phyloP scores from a whole-genome alignment of 306 rosid genomes.

The Quercus alba region DNA sequence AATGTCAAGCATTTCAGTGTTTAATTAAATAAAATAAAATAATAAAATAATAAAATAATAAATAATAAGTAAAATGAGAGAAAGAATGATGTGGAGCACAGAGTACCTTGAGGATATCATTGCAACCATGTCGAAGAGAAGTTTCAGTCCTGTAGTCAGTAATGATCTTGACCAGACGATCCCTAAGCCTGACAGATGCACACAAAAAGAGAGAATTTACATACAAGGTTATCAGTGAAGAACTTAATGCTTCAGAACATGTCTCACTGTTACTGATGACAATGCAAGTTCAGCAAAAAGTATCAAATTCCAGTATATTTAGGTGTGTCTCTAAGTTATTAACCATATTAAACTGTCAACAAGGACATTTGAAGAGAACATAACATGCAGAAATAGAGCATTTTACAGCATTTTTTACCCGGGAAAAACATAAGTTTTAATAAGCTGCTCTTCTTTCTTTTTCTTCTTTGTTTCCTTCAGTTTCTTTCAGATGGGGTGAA shows the following conservation, averaged over 20 bases:
- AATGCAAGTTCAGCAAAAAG: background rate
- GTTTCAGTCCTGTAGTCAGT: slow-evolving; percentile 99
- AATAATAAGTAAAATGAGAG: background rate
- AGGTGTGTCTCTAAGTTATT: background rate
- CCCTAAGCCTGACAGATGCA: slow-evolving; percentile 71
- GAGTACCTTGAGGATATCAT: slow-evolving; percentile 87
- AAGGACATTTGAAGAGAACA: background rate
- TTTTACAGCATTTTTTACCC: background rate
- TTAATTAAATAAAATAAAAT: slow-evolving; percentile 10
- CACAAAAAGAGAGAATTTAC: slow-evolving; percentile 2
- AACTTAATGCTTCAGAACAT: slow-evolving; percentile 15
- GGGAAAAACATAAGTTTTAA: background rate
- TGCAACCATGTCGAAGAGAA: slow-evolving; percentile 95
- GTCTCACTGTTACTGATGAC: background rate
- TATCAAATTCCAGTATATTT: background rate
- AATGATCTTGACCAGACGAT: slow-evolving; percentile 87
- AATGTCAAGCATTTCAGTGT: slow-evolving; percentile 15
- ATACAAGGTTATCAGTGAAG: background rate
- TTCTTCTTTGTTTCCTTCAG: background rate
- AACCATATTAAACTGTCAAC: background rate
- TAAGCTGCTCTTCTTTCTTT: background rate
- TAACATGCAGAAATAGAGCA: background rate
- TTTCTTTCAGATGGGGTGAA: background rate
- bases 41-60: background rate
- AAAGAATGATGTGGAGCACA: slow-evolving; percentile 1